Base-by-base conservation (phyloP, 345 rosid species). In the Aquilaria malaccensis region DNA sequence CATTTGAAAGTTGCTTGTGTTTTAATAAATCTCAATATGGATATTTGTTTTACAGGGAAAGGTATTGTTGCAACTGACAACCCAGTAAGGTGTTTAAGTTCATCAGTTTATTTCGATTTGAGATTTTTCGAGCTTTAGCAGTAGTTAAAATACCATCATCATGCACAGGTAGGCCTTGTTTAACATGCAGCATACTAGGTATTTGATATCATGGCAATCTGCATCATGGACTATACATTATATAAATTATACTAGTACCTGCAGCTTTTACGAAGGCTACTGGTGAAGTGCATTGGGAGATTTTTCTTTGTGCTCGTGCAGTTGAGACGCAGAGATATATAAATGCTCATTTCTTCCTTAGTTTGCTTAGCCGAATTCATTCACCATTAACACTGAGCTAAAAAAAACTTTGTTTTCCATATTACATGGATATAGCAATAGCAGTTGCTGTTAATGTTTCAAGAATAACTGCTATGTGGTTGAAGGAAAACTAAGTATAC, bases 301-400 rank as follows among this genome's bases (percentile, higher is more conserved):
- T 87, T 78, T 86, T 89, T 54, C 98, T 93, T 52, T 85, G 97
- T 68, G 85, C 97, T 61, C 82, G 92, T 46, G 98, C 98, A 52
- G 81, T 93, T 41, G 96, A 93, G 80, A 93, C 98, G 30, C 98
- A 93, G 61, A 89, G 97, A 79, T 93, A 89, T 74, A 96, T 93
- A 84, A 63, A 85, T 63, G 59, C 41, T 51, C 49, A 37, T 54
- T 65, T 52, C 41, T 33, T n/a, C 55, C 47, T 33, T 13, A 9
- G 2, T 43, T 49, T 22, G 22, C 22, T 33, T 48, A 10, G 14
- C 58, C 32, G 50, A 64, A 53, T 22, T 33, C 56, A 52, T 22
- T 4, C 7, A 37, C 43, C 43, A 37, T 37, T 37, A 37, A 37
- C 7, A 9, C 41, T 54, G 33, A 54, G 33, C 57, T 15, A 11